Evolutionary conservation across 2,329 filamentous ascomycete species (phyloP).

Genomic region (Uncinocarpus reesii): DNA sequence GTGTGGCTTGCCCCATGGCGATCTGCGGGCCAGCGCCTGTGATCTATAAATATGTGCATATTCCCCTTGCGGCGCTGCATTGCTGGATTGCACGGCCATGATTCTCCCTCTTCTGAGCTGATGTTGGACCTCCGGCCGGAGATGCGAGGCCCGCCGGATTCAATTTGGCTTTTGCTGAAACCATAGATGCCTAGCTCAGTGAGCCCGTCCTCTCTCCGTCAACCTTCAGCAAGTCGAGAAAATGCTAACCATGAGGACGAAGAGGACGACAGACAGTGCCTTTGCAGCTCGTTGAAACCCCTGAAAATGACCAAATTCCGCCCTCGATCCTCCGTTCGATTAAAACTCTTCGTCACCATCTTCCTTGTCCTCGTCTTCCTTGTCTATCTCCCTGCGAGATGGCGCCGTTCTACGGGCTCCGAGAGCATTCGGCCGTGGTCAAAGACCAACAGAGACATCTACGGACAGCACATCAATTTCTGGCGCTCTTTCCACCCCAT

Average conservation of each 20-base stretch:
- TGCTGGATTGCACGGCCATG: no score
- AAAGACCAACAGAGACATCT: conserved; percentile 11
- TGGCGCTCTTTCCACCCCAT: conserved; percentile 28
- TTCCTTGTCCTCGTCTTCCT: conserved; percentile 8
- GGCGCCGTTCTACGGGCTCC: neutral
- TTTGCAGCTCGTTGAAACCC: neutral
- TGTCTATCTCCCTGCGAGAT: conserved; percentile 8
- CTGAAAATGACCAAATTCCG: conserved; percentile 3
- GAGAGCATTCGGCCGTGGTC: neutral
- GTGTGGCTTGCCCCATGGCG: neutral
- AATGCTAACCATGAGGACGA: neutral
- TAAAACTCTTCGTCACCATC: conserved; percentile 5
- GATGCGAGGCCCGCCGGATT: no score
- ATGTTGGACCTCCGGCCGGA: no score
- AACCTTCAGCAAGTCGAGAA: neutral
- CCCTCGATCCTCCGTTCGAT: neutral
- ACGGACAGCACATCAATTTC: conserved; percentile 23
- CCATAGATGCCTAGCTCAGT: no score
- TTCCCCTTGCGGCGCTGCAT: neutral
- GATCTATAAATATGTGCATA: conserved; percentile 2
- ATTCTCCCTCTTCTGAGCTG: no score
- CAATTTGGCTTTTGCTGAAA: no score
- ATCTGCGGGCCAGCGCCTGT: neutral
- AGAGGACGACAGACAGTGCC: neutral
- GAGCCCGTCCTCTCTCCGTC: no score